A percentile compares a stretch with the other conserved stretches of the same genome.
Evolutionary conservation across 495 filamentous ascomycete species (phyloP).

Genomic region (Penicillium cataractarum): DNA sequence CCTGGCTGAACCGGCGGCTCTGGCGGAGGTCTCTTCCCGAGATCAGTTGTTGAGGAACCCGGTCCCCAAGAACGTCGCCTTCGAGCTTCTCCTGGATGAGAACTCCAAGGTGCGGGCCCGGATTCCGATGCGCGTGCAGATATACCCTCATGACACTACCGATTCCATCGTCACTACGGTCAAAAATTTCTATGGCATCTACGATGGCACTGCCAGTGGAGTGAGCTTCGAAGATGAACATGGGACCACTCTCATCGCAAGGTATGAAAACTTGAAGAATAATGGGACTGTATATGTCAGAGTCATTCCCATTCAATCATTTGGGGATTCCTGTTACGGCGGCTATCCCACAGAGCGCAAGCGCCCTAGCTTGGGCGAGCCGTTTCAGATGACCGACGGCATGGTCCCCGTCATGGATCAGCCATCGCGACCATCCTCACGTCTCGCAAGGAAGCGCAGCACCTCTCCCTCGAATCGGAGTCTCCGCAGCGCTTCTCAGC

Average conservation of each 20-base stretch:
- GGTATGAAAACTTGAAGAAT: conserved; percentile 90
- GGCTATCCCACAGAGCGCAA: conserved; percentile 48
- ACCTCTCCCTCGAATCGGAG: conserved; percentile 79
- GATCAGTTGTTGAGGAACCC: conserved; percentile 55
- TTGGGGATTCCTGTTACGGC: conserved; percentile 45
- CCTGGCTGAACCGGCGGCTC: conserved; percentile 44
- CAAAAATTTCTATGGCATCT: conserved; percentile 96
- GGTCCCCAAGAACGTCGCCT: conserved; percentile 78
- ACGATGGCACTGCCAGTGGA: conserved; percentile 71
- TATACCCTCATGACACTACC: conserved; percentile 90
- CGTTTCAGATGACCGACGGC: conserved; percentile 59
- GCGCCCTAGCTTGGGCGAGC: conserved; percentile 56
- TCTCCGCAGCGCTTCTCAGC: conserved; percentile 77
- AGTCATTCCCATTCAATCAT: conserved; percentile 66
- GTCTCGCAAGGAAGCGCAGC: conserved; percentile 74
- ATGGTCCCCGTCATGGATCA: conserved; percentile 54
- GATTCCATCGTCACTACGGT: conserved; percentile 95
- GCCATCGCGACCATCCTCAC: conserved; percentile 66
- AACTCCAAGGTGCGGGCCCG: conserved; percentile 74
- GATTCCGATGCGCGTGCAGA: conserved; percentile 88
- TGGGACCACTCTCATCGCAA: conserved; percentile 86
- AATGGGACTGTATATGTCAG: conserved; percentile 90
- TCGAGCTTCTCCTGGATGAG: conserved; percentile 79
- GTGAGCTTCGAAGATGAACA: conserved; percentile 90
- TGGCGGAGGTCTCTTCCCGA: conserved; percentile 38